Base-by-base conservation (phyloP, 257 asterid species). In the Capsicum rhomboideum region DNA sequence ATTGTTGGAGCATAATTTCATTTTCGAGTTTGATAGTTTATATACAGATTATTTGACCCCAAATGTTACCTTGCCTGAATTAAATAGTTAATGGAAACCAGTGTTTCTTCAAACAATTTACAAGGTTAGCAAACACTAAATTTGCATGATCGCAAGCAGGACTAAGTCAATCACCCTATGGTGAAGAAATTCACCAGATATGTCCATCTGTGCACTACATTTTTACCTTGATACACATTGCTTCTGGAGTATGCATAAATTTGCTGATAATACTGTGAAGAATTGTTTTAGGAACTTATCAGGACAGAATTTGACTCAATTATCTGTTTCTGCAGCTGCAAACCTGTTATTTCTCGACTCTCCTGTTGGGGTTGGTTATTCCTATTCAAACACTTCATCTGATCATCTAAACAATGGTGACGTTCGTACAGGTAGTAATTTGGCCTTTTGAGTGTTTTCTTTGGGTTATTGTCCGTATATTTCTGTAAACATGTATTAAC, bases 311-410 rank as follows among this genome's bases (percentile, higher is more conserved):
- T 87, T 85, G 50, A 86, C 79, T 72, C 37, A 63, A 46, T 78
- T 26, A 83, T 52, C 74, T 66, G 17, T 85, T 83, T 54, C 79
- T 89, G 90, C 97, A 95, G 99, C 74, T 85, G 98, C 99, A 78
- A 97, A 97, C 85, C 52, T 97, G 86, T 85, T 97, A 86, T 97
- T 95, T 88, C 80, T 95, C 80, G 99, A 97, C 88, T 92, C 99
- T 68, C 99, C 99, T 4, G 98, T 90, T 83, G 99, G 98, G 74
- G 99, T 97, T 84, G 99, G 99, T 44, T 97, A 83, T 87, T 97
- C 99, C 8, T 97, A 93, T 86, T 95, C 99, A 67, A 97, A 95
- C 89, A 91, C 94, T 82, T 92, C 98, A 50, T 87, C 95, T 71
- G 99, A 97, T 88, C 67, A 89, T 86, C 79, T 56, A 74, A 92